These are phyloP conservation scores for Asclepias syriaca DNA, from an alignment of 257 asterid genomes.

Conservation along the genomic window DNA sequence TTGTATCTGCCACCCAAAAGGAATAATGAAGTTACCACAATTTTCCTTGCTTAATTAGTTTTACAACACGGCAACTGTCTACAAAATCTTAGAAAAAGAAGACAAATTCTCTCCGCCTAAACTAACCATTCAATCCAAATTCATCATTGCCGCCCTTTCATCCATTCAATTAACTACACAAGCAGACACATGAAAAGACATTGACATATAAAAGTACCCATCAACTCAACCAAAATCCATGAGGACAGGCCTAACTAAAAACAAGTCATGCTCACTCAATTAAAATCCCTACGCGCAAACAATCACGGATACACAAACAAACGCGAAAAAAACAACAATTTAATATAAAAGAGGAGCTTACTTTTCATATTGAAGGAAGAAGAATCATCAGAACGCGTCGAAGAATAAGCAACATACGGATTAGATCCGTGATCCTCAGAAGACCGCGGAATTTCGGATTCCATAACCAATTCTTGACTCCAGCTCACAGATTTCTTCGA, in stretches of 20 bases:
- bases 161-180: neutral
- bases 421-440: conserved; percentile 48
- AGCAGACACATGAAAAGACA: neutral
- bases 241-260: neutral
- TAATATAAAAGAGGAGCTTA: conserved; percentile 15
- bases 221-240: neutral
- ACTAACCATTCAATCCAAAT: neutral
- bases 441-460: conserved; percentile 46
- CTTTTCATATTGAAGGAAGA: conserved; percentile 73
- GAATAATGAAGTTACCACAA: neutral
- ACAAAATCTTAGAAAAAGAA: neutral
- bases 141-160: neutral
- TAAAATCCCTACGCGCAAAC: neutral
- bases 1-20: conserved; percentile 35
- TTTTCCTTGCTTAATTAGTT: neutral
- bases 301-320: neutral
- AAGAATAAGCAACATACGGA: conserved; percentile 60
- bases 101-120: conserved; percentile 23
- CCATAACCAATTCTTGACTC: conserved; percentile 74
- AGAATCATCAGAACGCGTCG: conserved; percentile 40
- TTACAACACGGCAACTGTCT: neutral
- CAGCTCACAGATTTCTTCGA: conserved; percentile 79
- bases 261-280: neutral
- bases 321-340: neutral
- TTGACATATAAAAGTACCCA: neutral